Base-by-base conservation (phyloP, 345 rosid genomes). In the Eucalyptus camaldulensis region DNA sequence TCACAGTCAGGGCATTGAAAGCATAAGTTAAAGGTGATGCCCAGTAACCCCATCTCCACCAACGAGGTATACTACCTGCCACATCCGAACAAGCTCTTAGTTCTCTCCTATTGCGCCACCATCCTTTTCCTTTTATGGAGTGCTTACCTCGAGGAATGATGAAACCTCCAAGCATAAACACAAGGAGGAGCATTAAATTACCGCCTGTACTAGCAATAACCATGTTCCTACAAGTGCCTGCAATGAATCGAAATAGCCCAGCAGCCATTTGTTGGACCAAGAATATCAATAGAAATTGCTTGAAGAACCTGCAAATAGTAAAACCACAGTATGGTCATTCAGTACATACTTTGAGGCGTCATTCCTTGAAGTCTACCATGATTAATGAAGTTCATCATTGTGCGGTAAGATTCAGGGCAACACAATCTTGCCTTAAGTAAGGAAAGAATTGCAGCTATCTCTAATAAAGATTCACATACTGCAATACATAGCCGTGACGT, bases 31-130 rank as follows among this genome's bases (percentile, higher is more conserved):
- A 13, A 50, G 99, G 99, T 17, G 99, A 98, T 69, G 95, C 88
- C 99, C 99, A 97, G 87, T 98, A 94, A 76, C 93, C 98, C 99
- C 99, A 98, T 40, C 80, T 86, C 98, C 97, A 98, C 97, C 99
- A 95, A 6, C 14, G 86, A 45, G 99, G 99, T 80, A 97, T 95
- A 27, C 93, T 47, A 86, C 88, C 88, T 94, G 94, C 96, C 95
- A 53, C 98, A 96, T 89, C 97, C 98, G 21, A 95, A 93, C 93
- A 97, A 69, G 94, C 45, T 72, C 81, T 72, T 37, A 72, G 81
- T 21, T 37, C 13, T 72, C 81, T 33, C 8, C 45, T 19, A 37
- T 72, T 17, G 81, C 8, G 5, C 25, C 27, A 37, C 44, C 14
- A 7, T 72, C 44, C 81, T 17, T 72, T 72, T 33, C 44, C 81